Evolutionary conservation across 768 basidiomycete genomes (phyloP).

Genomic region (Tulasnella sp.): DNA sequence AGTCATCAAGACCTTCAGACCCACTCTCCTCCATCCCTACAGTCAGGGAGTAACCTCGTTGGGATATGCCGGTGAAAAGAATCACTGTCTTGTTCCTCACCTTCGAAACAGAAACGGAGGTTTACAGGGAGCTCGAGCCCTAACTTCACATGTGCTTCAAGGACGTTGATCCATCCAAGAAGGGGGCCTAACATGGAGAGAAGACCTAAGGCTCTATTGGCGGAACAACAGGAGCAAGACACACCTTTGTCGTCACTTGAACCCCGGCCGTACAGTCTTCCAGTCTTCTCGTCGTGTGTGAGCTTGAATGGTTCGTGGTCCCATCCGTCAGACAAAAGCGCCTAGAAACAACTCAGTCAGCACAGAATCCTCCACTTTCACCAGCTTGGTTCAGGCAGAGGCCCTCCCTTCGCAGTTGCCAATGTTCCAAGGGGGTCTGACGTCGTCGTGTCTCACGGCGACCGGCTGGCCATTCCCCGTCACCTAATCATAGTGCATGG

Average conservation of each 20-base stretch:
- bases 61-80: background rate
- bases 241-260: conserved; percentile 77
- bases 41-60: background rate
- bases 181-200: conserved; percentile 44
- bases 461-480: background rate
- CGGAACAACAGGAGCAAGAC: background rate
- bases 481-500: background rate
- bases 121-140: conserved; percentile 77
- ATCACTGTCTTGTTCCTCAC: conserved; percentile 20
- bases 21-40: conserved; percentile 88
- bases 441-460: background rate
- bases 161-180: conserved; percentile 80
- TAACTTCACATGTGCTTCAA: conserved; percentile 68
- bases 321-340: conserved; percentile 69
- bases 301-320: conserved; percentile 76
- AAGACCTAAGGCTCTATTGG: background rate
- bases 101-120: conserved; percentile 86
- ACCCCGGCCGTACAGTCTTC: conserved; percentile 74
- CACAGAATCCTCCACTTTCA: background rate
- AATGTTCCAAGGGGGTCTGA: background rate
- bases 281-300: conserved; percentile 44
- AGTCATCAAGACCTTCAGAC: conserved; percentile 81
- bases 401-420: background rate
- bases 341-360: conserved; percentile 25
- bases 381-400: background rate